Percentiles rank a stretch among this genome's conserved stretches.
phyloP scores from a whole-genome alignment of 805 yeast genomes.

The Candida silvicultrix region DNA sequence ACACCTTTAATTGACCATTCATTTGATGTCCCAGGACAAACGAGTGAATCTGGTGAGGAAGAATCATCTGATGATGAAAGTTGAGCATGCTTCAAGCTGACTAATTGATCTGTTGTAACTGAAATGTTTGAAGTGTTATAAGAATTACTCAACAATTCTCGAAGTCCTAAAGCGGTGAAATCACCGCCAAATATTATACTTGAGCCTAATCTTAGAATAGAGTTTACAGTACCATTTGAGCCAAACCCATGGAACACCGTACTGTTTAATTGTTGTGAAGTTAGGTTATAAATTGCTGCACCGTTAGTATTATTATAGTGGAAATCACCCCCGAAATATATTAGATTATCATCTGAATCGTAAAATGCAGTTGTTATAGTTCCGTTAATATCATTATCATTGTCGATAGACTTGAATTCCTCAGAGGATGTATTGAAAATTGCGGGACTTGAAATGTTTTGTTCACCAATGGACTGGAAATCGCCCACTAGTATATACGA shows the following conservation, averaged over 20 bases:
- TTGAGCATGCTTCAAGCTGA: slow-evolving; percentile 51
- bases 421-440: slow-evolving; percentile 26
- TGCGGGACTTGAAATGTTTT: slow-evolving; percentile 24
- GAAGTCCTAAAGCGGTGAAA: slow-evolving; percentile 41
- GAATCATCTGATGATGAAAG: slow-evolving; percentile 37
- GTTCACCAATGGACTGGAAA: slow-evolving; percentile 17
- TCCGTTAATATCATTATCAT: slow-evolving; percentile 24
- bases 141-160: slow-evolving; percentile 18
- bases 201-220: slow-evolving; percentile 48
- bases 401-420: slow-evolving; percentile 21
- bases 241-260: slow-evolving; percentile 79
- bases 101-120: slow-evolving; percentile 52
- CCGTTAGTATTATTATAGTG: slow-evolving; percentile 46
- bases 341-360: slow-evolving; percentile 37
- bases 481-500: slow-evolving; percentile 26
- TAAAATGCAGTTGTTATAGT: slow-evolving; percentile 39
- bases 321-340: slow-evolving; percentile 82
- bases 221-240: slow-evolving; percentile 46
- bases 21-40: slow-evolving; percentile 47
- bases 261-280: slow-evolving; percentile 31
- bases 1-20: slow-evolving; percentile 49
- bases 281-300: slow-evolving; percentile 56
- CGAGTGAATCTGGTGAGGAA: slow-evolving; percentile 21
- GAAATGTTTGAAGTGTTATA: slow-evolving; percentile 33
- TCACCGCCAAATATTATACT: slow-evolving; percentile 76